These are phyloP conservation scores for Penicillium cosmopolitanum DNA, from an alignment of 495 filamentous ascomycete genomes.

Conservation along the genomic window DNA sequence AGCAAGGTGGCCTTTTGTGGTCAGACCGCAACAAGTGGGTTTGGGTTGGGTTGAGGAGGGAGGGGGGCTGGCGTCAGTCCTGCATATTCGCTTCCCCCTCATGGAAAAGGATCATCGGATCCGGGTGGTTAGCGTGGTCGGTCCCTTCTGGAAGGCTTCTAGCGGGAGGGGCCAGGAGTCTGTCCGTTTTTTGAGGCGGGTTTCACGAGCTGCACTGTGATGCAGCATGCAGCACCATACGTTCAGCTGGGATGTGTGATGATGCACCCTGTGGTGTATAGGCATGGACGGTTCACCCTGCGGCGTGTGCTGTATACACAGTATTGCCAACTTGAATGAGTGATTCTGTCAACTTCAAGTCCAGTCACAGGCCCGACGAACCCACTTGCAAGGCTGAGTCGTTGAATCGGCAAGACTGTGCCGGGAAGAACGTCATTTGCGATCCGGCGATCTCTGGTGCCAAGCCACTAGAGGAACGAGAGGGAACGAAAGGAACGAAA, in stretches of 20 bases:
- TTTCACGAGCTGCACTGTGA: background rate
- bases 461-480: conserved; percentile 3
- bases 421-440: conserved; percentile 1
- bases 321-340: too few relatives aligned
- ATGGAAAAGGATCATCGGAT: conserved; percentile 3
- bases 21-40: conserved; percentile 3
- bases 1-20: background rate
- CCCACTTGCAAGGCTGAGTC: background rate
- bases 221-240: too few relatives aligned
- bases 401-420: conserved; percentile 1
- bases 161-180: conserved; percentile 1
- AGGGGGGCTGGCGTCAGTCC: conserved; percentile 4
- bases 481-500: background rate
- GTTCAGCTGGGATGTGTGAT: too few relatives aligned
- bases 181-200: background rate
- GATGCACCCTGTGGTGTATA: too few relatives aligned
- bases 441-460: background rate
- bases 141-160: conserved; percentile 4
- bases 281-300: too few relatives aligned
- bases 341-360: too few relatives aligned
- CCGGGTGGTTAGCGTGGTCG: background rate
- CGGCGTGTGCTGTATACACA: too few relatives aligned
- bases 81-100: background rate
- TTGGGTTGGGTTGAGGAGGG: background rate
- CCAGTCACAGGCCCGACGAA: background rate